Evolutionary conservation across 495 filamentous ascomycete genomes (phyloP).

Genomic region (Lophiotrema nucula): DNA sequence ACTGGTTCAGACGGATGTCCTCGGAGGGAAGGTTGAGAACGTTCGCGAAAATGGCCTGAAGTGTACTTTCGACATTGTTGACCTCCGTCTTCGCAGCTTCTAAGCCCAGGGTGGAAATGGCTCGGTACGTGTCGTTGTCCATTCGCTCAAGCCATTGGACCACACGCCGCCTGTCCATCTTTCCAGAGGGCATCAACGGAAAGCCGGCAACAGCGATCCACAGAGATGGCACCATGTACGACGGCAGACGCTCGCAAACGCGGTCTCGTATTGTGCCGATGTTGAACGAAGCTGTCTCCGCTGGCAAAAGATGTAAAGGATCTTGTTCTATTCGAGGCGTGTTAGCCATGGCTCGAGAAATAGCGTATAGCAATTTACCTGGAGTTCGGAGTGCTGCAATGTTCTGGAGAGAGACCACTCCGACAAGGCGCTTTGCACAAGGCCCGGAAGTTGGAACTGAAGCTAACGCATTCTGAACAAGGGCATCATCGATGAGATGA

Average conservation of each 20-base stretch:
- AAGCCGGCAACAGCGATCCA: conserved; percentile 23
- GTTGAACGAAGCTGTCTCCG: conserved; percentile 9
- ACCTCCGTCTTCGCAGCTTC: conserved; percentile 8
- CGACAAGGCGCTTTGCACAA: conserved; percentile 31
- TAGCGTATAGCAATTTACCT: too few relatives aligned
- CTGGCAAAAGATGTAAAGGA: conserved; percentile 7
- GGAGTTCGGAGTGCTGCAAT: neutral
- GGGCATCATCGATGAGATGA: conserved; percentile 29
- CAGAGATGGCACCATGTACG: conserved; percentile 36
- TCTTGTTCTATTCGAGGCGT: too few relatives aligned
- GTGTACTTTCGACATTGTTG: conserved; percentile 22
- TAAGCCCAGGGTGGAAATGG: conserved; percentile 18
- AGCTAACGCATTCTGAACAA: conserved; percentile 20
- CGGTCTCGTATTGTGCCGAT: conserved; percentile 26
- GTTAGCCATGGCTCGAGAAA: too few relatives aligned
- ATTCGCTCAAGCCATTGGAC: conserved; percentile 28
- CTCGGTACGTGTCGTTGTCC: conserved; percentile 17
- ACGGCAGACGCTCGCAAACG: conserved; percentile 26
- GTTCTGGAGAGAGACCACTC: conserved; percentile 20
- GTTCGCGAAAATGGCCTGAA: conserved; percentile 26
- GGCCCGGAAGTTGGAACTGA: conserved; percentile 25
- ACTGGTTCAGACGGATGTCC: conserved; percentile 21
- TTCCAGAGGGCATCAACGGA: conserved; percentile 33
- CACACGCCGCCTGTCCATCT: conserved; percentile 30
- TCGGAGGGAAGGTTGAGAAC: conserved; percentile 26